phyloP scores from a whole-genome alignment of 2,329 filamentous ascomycete species.

The Truncatella angustata region DNA sequence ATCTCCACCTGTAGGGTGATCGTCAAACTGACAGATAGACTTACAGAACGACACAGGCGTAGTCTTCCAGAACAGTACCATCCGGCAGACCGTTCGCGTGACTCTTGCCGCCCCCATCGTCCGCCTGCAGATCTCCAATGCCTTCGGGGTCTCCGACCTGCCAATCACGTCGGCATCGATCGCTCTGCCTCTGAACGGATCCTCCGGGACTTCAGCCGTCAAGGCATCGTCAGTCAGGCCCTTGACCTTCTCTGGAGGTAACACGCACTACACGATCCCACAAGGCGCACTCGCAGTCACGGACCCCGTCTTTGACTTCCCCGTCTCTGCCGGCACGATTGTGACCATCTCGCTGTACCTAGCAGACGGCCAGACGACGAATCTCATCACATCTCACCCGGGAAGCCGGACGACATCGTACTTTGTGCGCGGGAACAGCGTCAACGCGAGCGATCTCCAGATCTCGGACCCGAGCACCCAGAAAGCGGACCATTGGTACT shows the following conservation, averaged over 20 bases:
- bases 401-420: constrained; percentile 59
- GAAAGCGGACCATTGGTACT: constrained; percentile 52
- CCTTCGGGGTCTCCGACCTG: constrained; percentile 56
- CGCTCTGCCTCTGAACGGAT: constrained; percentile 46
- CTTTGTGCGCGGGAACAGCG: constrained; percentile 51
- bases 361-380: constrained; percentile 50
- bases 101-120: constrained; percentile 51
- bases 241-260: constrained; percentile 54
- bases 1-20: too few species aligned
- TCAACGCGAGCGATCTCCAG: constrained; percentile 38
- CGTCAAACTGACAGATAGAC: constrained; percentile 9
- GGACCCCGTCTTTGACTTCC: constrained; percentile 51
- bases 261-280: constrained; percentile 43
- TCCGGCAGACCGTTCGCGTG: constrained; percentile 61
- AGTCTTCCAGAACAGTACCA: constrained; percentile 57
- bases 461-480: constrained; percentile 14
- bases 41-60: constrained; percentile 47
- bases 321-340: constrained; percentile 44
- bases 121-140: constrained; percentile 60
- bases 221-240: constrained; percentile 43
- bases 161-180: constrained; percentile 56
- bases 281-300: constrained; percentile 56
- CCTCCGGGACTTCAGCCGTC: constrained; percentile 47
- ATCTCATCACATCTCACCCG: constrained; percentile 58
- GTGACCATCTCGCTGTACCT: constrained; percentile 59